These are phyloP conservation scores for Pisolithus microcarpus DNA, from an alignment of 768 basidiomycete species.

Conservation along the genomic window DNA sequence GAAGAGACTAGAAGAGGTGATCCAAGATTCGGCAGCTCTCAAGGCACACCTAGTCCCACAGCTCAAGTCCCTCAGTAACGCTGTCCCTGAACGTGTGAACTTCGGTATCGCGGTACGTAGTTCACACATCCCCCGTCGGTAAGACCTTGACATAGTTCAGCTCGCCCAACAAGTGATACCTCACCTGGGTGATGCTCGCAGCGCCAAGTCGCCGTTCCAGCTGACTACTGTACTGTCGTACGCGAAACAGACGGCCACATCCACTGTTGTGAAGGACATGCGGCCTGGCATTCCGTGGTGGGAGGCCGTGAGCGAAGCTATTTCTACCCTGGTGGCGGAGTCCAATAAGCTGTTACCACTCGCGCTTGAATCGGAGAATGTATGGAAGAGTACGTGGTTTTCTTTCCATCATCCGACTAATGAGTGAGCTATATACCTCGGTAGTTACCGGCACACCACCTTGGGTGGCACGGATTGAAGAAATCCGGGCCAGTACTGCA, in stretches of 20 bases:
- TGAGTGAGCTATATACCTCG: neutral
- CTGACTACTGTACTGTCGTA: conserved; percentile 62
- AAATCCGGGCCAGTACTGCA: conserved; percentile 76
- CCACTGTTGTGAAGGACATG: conserved; percentile 60
- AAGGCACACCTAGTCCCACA: conserved; percentile 65
- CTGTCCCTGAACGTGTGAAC: conserved; percentile 76
- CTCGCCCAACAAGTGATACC: conserved; percentile 86
- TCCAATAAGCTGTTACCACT: conserved; percentile 63
- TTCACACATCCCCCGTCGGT: neutral
- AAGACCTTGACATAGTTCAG: conserved; percentile 30
- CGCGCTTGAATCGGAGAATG: conserved; percentile 68
- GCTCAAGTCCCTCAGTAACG: conserved; percentile 63
- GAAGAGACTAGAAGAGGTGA: conserved; percentile 76
- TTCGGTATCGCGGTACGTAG: conserved; percentile 77
- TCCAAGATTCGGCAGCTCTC: conserved; percentile 62
- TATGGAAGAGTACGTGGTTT: conserved; percentile 59
- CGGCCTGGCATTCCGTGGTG: conserved; percentile 64
- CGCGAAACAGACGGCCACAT: conserved; percentile 65
- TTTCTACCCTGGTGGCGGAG: conserved; percentile 65
- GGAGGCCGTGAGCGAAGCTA: conserved; percentile 68
- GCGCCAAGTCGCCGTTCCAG: conserved; percentile 72
- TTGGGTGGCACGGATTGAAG: conserved; percentile 76
- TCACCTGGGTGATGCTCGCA: conserved; percentile 75
- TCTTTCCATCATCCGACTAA: neutral
- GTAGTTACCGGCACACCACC: conserved; percentile 71